Percentiles rank a stretch among this genome's conserved stretches.
Conservation (phyloP, 2,329 filamentous ascomycete species). For the Aspergillus novoparasiticus region DNA sequence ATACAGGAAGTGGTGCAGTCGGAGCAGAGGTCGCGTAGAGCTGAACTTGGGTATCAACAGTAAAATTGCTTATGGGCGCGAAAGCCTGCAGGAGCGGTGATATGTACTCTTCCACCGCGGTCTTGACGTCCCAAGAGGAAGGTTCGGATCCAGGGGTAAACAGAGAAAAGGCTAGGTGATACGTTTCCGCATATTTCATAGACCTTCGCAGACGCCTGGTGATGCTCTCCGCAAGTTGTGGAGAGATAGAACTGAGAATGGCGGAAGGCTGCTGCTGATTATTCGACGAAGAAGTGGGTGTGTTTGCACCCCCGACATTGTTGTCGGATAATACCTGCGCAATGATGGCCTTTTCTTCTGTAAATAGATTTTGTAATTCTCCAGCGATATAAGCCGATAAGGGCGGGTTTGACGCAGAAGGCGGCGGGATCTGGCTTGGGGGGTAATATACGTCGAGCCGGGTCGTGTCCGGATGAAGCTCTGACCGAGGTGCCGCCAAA, state of each 20-base stretch:
- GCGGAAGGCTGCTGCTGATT: constrained; percentile 34
- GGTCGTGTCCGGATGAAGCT: constrained; percentile 69
- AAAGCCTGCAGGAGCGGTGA: constrained; percentile 78
- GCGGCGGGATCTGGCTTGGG: constrained; percentile 66
- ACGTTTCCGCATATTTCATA: constrained; percentile 88
- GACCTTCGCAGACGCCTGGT: constrained; percentile 75
- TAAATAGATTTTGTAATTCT: constrained; percentile 76
- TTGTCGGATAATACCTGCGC: constrained; percentile 69
- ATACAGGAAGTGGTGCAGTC: constrained; percentile 61
- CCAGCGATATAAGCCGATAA: constrained; percentile 77
- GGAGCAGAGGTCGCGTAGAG: constrained; percentile 76
- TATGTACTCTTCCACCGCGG: constrained; percentile 78
- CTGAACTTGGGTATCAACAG: constrained; percentile 93
- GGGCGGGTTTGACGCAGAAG: constrained; percentile 69
- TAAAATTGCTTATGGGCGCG: constrained; percentile 87
- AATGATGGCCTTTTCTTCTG: constrained; percentile 86
- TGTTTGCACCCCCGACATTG: constrained; percentile 32
- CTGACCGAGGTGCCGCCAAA: constrained; percentile 57
- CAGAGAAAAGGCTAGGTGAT: constrained; percentile 93
- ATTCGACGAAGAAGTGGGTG: constrained; percentile 26
- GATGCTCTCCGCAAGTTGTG: constrained; percentile 59
- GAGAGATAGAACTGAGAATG: constrained; percentile 42
- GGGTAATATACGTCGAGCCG: constrained; percentile 78
- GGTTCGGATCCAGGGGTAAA: constrained; percentile 79
- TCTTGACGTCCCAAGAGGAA: constrained; percentile 88